phyloP scores from a whole-genome alignment of 2,329 filamentous ascomycete genomes.

The Septoria linicola region DNA sequence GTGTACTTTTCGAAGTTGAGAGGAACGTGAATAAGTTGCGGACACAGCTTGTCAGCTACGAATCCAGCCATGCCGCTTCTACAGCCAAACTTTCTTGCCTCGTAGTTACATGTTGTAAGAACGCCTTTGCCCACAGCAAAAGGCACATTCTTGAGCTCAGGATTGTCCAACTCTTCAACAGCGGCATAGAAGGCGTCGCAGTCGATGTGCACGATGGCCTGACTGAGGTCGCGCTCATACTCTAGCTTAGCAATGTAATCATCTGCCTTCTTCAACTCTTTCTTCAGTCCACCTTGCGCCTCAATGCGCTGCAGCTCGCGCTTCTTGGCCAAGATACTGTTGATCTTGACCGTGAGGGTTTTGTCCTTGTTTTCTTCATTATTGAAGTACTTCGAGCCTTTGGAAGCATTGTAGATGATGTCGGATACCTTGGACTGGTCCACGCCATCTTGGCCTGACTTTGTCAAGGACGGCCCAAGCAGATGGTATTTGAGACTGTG shows the following conservation, averaged over 20 bases:
- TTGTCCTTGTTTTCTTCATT: slow-evolving; percentile 84
- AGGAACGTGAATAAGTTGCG: slow-evolving; percentile 75
- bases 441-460: slow-evolving; percentile 89
- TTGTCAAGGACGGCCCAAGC: slow-evolving; percentile 85
- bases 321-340: slow-evolving; percentile 73
- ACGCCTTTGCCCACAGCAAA: slow-evolving; percentile 84
- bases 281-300: slow-evolving; percentile 52
- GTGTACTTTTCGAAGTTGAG: slow-evolving; percentile 89
- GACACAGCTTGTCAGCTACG: slow-evolving; percentile 91
- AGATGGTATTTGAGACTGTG: slow-evolving; percentile 83
- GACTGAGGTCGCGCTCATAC: slow-evolving; percentile 72
- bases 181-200: slow-evolving; percentile 98
- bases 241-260: slow-evolving; percentile 80
- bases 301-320: slow-evolving; percentile 72
- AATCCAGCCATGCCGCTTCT: slow-evolving; percentile 95
- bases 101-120: slow-evolving; percentile 77
- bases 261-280: slow-evolving; percentile 74
- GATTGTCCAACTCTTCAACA: slow-evolving; percentile 73
- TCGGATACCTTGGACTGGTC: slow-evolving; percentile 93
- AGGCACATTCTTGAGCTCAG: slow-evolving; percentile 79
- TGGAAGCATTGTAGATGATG: slow-evolving; percentile 94
- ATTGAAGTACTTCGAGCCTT: slow-evolving; percentile 93
- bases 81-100: slow-evolving; percentile 84
- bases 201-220: slow-evolving; percentile 86
- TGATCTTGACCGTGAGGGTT: slow-evolving; percentile 80